Evolutionary conservation across 2,329 filamentous ascomycete genomes (phyloP).

Genomic region (Fusarium robinianum): DNA sequence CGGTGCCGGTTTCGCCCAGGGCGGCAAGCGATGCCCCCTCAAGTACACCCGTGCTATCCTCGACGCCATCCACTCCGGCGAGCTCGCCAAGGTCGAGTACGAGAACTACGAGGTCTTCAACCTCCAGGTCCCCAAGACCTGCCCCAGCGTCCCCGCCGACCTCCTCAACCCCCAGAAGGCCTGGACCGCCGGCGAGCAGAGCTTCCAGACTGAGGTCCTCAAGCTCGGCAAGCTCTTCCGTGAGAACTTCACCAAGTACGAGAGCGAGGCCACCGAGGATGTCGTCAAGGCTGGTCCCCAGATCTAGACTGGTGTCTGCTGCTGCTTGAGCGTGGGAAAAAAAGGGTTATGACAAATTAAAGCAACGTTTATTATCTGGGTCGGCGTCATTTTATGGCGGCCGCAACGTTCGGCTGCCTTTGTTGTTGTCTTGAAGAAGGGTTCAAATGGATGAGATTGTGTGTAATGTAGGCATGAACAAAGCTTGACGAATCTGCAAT

Average conservation of each 20-base stretch:
- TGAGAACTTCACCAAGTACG: conserved; percentile 98
- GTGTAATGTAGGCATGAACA: conserved; percentile 34
- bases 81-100: conserved; percentile 90
- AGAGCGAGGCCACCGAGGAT: conserved; percentile 78
- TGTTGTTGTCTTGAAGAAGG: conserved; percentile 26
- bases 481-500: conserved; percentile 35
- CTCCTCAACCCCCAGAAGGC: conserved; percentile 92
- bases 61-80: conserved; percentile 95
- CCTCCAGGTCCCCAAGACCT: conserved; percentile 90
- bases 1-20: conserved; percentile 85
- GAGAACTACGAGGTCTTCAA: conserved; percentile 98
- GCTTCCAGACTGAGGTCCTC: conserved; percentile 84
- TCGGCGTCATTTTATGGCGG: conserved; percentile 38
- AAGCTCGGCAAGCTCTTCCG: conserved; percentile 90
- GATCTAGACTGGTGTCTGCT: conserved; percentile 35
- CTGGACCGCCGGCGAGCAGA: conserved; percentile 81
- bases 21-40: conserved; percentile 94
- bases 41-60: conserved; percentile 99
- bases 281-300: conserved; percentile 70
- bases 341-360: conserved; percentile 25
- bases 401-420: conserved; percentile 33
- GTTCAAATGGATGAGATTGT: conserved; percentile 34
- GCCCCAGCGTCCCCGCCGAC: conserved; percentile 86
- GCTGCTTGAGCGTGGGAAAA: background rate
- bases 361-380: conserved; percentile 35